Percentiles rank a stretch among this genome's conserved stretches.
Conservation (phyloP, 78 protist species). For the Andalucia godoyi region DNA sequence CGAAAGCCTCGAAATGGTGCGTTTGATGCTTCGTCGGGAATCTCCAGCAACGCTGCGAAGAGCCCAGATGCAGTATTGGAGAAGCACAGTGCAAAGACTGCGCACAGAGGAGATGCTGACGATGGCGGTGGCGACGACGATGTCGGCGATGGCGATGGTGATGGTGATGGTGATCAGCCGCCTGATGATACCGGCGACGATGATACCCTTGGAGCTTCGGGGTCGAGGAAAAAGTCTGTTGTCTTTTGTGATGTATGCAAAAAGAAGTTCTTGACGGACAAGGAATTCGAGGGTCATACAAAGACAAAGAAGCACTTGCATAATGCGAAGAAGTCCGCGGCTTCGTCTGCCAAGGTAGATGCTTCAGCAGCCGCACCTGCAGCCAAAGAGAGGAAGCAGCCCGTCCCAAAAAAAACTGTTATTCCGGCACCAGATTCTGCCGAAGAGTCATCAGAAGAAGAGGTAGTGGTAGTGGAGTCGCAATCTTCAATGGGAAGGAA, state of each 20-base stretch:
- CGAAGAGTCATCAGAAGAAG: no score
- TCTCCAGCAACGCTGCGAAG: no score
- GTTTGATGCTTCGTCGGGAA: no score
- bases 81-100: neutral
- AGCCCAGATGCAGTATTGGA: no score
- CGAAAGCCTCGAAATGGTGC: no score
- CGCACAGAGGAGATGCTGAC: neutral
- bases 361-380: neutral
- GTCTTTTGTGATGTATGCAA: constrained; percentile 42
- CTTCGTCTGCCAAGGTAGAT: neutral
- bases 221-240: neutral
- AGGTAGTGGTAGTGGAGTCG: no score
- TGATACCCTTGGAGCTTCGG: neutral
- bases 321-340: neutral
- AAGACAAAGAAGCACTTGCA: constrained; percentile 36
- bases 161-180: neutral
- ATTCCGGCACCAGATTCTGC: no score
- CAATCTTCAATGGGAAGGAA: no score
- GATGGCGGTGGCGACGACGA: neutral
- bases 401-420: no score
- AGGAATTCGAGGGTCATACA: constrained; percentile 39
- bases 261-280: constrained; percentile 25
- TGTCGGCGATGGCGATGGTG: neutral
- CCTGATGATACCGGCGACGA: neutral
- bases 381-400: no score